phyloP scores from a whole-genome alignment of 306 rosid genomes.

The Arachis stenosperma region DNA sequence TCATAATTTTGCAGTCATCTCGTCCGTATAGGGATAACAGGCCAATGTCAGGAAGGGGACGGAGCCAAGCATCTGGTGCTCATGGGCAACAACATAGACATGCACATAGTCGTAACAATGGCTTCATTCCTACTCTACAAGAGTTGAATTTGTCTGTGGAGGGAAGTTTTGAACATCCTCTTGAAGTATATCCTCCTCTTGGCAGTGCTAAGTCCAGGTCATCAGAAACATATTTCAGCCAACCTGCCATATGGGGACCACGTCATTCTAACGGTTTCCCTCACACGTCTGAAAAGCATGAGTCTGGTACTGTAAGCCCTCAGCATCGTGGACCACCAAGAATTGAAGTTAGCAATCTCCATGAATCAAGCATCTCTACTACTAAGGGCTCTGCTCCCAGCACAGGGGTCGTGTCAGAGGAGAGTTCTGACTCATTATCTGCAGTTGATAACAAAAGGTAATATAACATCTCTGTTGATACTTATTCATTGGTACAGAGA shows the following conservation, averaged over 20 bases:
- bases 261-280: slow-evolving; percentile 48
- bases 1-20: slow-evolving; percentile 57
- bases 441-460: slow-evolving; percentile 61
- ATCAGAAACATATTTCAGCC: slow-evolving; percentile 53
- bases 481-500: slow-evolving; percentile 26
- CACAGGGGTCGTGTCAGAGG: slow-evolving; percentile 41
- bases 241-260: slow-evolving; percentile 46
- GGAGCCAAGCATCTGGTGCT: slow-evolving; percentile 50
- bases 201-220: slow-evolving; percentile 48
- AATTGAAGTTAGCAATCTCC: slow-evolving; percentile 45
- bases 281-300: slow-evolving; percentile 50
- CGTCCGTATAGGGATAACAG: slow-evolving; percentile 53
- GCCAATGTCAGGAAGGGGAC: slow-evolving; percentile 55
- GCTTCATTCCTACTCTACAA: slow-evolving; percentile 47
- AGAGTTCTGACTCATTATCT: slow-evolving; percentile 33
- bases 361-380: slow-evolving; percentile 44
- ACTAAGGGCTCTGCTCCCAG: slow-evolving; percentile 39
- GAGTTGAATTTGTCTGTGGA: slow-evolving; percentile 47
- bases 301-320: slow-evolving; percentile 54
- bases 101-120: slow-evolving; percentile 38
- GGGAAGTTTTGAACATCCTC: slow-evolving; percentile 50
- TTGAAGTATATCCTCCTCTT: slow-evolving; percentile 58
- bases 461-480: slow-evolving; percentile 27
- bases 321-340: slow-evolving; percentile 47
- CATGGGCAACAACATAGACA: slow-evolving; percentile 54